Percentiles rank a stretch among this genome's conserved stretches.
Conservation (phyloP, 202 grass and related monocot species). For the Musa balbisiana region DNA sequence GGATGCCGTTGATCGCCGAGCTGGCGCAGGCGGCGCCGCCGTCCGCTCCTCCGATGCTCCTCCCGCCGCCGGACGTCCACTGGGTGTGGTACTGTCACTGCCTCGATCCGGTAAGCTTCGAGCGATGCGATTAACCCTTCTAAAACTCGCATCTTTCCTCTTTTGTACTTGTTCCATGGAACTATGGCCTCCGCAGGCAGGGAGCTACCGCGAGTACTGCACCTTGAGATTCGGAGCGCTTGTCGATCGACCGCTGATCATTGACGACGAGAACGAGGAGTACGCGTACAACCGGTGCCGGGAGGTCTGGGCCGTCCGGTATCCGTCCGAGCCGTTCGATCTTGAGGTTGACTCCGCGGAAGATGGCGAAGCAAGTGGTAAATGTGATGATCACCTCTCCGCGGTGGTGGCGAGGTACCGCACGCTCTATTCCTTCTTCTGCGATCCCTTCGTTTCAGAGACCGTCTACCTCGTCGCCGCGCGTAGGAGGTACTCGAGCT, state of each 20-base stretch:
- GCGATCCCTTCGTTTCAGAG: slow-evolving; percentile 50
- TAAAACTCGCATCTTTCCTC: neutral
- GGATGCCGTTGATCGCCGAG: slow-evolving; percentile 59
- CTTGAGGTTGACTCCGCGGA: slow-evolving; percentile 22
- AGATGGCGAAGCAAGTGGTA: slow-evolving; percentile 5
- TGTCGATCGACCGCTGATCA: slow-evolving; percentile 53
- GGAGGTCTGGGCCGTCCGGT: slow-evolving; percentile 59
- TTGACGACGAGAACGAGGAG: slow-evolving; percentile 73
- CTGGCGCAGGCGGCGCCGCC: slow-evolving; percentile 23
- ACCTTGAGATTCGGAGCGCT: slow-evolving; percentile 52
- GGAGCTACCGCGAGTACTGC: slow-evolving; percentile 54
- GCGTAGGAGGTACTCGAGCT: slow-evolving; percentile 41
- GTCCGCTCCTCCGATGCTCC: slow-evolving; percentile 37
- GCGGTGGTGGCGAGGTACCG: slow-evolving; percentile 31
- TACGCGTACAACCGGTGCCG: slow-evolving; percentile 49
- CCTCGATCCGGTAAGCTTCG: slow-evolving; percentile 55
- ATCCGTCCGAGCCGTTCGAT: slow-evolving; percentile 63
- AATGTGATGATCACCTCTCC: slow-evolving; percentile 25
- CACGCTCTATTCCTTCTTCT: slow-evolving; percentile 35
- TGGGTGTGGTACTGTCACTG: slow-evolving; percentile 89
- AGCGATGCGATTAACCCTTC: neutral
- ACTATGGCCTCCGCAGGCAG: slow-evolving; percentile 22
- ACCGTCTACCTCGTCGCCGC: slow-evolving; percentile 77
- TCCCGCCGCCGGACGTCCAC: slow-evolving; percentile 64
- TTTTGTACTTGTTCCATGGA: neutral